Evolutionary conservation across 257 asterid species (phyloP), one percentile per base, ranked within the genome.

Genomic region (Osmanthus fragrans): DNA sequence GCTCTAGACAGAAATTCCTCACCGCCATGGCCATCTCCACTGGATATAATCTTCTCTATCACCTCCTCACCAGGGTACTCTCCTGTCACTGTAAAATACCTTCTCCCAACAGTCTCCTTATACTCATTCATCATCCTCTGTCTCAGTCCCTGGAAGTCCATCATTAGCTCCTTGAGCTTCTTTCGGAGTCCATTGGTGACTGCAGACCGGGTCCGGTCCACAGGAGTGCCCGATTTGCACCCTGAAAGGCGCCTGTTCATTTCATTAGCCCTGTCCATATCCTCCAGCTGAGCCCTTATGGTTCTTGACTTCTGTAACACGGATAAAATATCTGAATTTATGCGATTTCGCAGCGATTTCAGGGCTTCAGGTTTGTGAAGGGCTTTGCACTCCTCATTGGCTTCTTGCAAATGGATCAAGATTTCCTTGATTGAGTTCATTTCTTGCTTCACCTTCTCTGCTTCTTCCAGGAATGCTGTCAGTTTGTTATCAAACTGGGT

Each of bases 101-200:
- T 82, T 45, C 96, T 85, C 25, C 92, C 98, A 9, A 92, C 90
- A 36, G 97, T 94, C 8, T 94, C 97, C 76, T 90, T 92, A n/a
- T 94, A 90, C 91, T 94, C 98, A 0, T 83, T 76, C 98, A 94
- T 94, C 96, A 91, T 91, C 83, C 85, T 85, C 89, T 94, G 98
- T 72, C 98, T 88, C 83, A 94, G 76, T 9, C 82, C 91, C 88
- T 94, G 98, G 64, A 94, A 94, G 15, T 94, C 98, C 92, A 94
- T 90, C 98, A 94, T 94, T 29, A 92, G 82, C 81, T 94, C 98
- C 88, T 92, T 94, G 23, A 92, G 89, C 86, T 92, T 92, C 92
- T 87, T 94, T 90, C 97, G 84, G 64, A 94, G 91, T 73, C 98
- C 98, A 77, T 94, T 94, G 0, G 98, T 92, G 1, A 94, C 98